Evolutionary conservation across 2,329 filamentous ascomycete species (phyloP), one percentile per base, ranked within the genome.

Genomic region (Chaetomium globosum): DNA sequence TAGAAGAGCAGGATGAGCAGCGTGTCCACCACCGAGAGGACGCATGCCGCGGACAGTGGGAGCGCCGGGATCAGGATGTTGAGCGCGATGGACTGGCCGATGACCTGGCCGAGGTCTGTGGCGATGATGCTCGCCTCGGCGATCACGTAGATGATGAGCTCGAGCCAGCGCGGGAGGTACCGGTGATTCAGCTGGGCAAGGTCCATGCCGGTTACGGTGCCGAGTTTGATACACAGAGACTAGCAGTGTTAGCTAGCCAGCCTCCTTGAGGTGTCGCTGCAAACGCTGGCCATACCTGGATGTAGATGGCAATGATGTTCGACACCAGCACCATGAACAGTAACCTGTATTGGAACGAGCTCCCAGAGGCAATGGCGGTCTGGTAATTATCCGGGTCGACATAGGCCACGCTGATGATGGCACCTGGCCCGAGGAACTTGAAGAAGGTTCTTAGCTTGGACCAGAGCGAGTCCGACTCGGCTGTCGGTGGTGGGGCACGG

Each of bases 71-170:
- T 81, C 36, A 91, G 80, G 16, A 91, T 78, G 69, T 90, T 90
- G 57, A 91, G 77, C 1, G 86, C 88, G 68, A 91, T 90, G 13
- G 88, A 88, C 21, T 87, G 89, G 59, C 88, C 88, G 69, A 91
- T 90, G 23, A 90, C 88, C 81, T 83, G 60, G 5, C 13, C 46
- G 68, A 91, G 86, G 73, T 91, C 88, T 0, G 88, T 91, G 0
- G 88, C 88, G 61, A 91, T 86, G 64, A 91, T 91, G 66, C 88
- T 87, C 4, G 82, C 77, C 74, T 91, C 88, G 1, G 87, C 84
- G 68, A 91, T 78, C 23, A 81, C 74, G 71, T 90, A 91, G 3
- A 91, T 78, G 21, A 80, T 72, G 53, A 83, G 81, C 67, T 87
- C 89, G 63, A 90, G 73, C 88, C 88, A 91, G 69, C 78, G 79